These are phyloP conservation scores for Plasmodium vivax DNA, from an alignment of 169 alveolate genomes.

Conservation along the genomic window DNA sequence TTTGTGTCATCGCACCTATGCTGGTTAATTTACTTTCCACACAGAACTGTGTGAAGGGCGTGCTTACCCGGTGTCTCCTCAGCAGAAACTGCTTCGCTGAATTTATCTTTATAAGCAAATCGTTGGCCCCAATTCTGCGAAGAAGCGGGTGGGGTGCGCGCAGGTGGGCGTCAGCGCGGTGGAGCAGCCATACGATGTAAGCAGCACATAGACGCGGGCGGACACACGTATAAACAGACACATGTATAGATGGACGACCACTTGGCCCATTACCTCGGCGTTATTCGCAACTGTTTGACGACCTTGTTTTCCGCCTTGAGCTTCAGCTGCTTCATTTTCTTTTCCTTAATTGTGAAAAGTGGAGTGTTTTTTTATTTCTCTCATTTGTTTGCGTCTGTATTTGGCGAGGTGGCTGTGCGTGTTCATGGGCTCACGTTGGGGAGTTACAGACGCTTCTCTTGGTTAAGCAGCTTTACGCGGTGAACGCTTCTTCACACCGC, in stretches of 20 bases:
- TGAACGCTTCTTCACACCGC: background rate
- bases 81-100: slow-evolving; percentile 65
- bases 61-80: slow-evolving; percentile 41
- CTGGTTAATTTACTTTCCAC: background rate
- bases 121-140: slow-evolving; percentile 51
- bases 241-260: background rate
- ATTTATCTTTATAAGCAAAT: slow-evolving; percentile 57
- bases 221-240: background rate
- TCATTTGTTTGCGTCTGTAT: background rate
- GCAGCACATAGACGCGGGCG: background rate
- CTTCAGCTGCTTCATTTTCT: slow-evolving; percentile 63
- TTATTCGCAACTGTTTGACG: slow-evolving; percentile 70
- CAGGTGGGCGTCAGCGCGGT: background rate
- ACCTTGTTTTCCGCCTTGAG: slow-evolving; percentile 40
- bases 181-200: background rate
- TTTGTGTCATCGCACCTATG: background rate
- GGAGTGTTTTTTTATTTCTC: background rate
- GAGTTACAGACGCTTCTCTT: background rate
- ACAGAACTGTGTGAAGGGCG: background rate
- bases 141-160: background rate
- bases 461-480: background rate
- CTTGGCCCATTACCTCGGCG: slow-evolving; percentile 36
- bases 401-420: background rate
- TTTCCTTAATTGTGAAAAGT: slow-evolving; percentile 46
- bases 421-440: background rate